Evolutionary conservation across 2,329 filamentous ascomycete species (phyloP), one percentile per base, ranked within the genome.

Genomic region (Ophiostoma sp.): DNA sequence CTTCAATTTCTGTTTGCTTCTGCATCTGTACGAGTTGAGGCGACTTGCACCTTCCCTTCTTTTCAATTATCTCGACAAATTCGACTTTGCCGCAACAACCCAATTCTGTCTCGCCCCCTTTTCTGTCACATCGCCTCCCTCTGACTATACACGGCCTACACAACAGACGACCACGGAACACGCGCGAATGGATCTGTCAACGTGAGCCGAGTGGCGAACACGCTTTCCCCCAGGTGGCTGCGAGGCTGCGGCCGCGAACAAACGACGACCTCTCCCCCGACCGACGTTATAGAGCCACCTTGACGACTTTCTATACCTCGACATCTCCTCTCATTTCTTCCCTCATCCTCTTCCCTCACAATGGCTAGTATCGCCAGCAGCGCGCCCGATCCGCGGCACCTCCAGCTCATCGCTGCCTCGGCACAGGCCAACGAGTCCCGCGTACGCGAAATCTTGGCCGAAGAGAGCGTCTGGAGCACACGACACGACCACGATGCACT

Each of bases 341-440:
- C 66, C 15, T 1, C 31, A 22, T 42, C 70, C 42, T 42, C 70
- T 8, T n/a, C 36, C 52, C 36, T 50, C 4, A 36, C 66, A 22
- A 74, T 73, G 73, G 72, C 73, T 66, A 83, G 82, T 74, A 76
- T 83, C 36, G 80, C 81, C 55, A 83, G 81, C 78, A 82, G 79
- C 73, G 78, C 80, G 52, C 81, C 80, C 22, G 82, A 83, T 36
- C 78, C 77, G 74, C 81, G 81, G 73, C 81, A 83, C 71, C 77
- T 82, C 48, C 79, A 80, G 42, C 77, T 84, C 57, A 80, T 82
- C 45, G 80, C 79, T 25, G 82, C 82, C 45, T 79, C 81, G 0
- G 79, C 80, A 0, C 81, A 82, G 72, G 81, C 79, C 22, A 83
- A 83, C 75, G 82, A 83, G 72, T 76, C 77, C 4, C 78, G 80